These are phyloP conservation scores for Ceratorhiza oryzae-sativae DNA, from an alignment of 1,284 basidiomycete genomes.

Conservation along the genomic window DNA sequence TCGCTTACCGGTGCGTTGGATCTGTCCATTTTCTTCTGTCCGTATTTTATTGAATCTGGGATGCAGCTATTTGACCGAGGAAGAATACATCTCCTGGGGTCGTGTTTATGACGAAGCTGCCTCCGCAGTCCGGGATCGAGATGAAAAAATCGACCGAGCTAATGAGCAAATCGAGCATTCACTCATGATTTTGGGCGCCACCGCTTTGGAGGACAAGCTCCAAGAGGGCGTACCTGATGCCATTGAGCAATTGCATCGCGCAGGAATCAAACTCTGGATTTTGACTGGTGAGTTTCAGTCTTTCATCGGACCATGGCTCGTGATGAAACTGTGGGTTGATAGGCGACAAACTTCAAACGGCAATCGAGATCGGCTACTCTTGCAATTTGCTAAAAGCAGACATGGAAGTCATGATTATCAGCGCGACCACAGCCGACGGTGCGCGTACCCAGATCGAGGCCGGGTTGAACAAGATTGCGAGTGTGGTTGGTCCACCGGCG, in stretches of 20 bases:
- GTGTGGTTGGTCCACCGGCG: constrained; percentile 70
- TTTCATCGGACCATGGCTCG: not conserved
- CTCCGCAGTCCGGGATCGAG: constrained; percentile 77
- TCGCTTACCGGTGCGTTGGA: constrained; percentile 67
- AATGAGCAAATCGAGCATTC: constrained; percentile 85
- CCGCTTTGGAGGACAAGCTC: constrained; percentile 95
- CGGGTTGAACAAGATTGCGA: constrained; percentile 93
- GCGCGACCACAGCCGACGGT: constrained; percentile 78
- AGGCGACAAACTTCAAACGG: constrained; percentile 97
- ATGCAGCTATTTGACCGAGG: constrained; percentile 67
- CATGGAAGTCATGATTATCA: constrained; percentile 97
- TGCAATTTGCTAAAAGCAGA: constrained; percentile 91
- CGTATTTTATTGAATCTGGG: not conserved
- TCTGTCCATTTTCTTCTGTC: not conserved
- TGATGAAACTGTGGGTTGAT: constrained; percentile 45
- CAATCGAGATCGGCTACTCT: constrained; percentile 94
- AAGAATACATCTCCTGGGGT: constrained; percentile 87
- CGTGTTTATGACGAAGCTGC: constrained; percentile 81
- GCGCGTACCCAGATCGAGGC: constrained; percentile 89
- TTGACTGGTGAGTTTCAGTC: constrained; percentile 67
- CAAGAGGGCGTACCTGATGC: constrained; percentile 97
- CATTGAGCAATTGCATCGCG: constrained; percentile 89
- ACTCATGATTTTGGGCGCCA: constrained; percentile 87
- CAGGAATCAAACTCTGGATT: constrained; percentile 98
- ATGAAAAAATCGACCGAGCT: constrained; percentile 89